Evolutionary conservation across 768 basidiomycete species (phyloP), one percentile per base, ranked within the genome.

Genomic region (Phaffia tasmanica): DNA sequence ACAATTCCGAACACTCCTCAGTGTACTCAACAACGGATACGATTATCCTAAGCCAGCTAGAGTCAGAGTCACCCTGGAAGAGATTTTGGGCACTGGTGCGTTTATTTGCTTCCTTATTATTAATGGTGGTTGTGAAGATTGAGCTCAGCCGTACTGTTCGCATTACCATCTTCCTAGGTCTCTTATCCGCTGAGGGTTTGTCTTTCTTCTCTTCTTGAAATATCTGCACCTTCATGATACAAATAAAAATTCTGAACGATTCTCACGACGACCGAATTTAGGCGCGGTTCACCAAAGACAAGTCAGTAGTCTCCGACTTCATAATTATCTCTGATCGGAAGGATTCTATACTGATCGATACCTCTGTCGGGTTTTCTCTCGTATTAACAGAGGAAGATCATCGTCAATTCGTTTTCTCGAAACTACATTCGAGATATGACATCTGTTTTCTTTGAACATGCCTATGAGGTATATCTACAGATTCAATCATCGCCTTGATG

Each of bases 31-130:
- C 54, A 56, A 62, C 7, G 66, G 42, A 0, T 57, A 67, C 27
- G 59, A 56, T 21, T 67, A 67, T 21, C 60, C 59, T 27, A 67
- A 62, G 55, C 66, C 66, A 2, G 54, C 46, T 8, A 27, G 32
- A 3, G 42, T 62, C 14, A 42, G 35, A 14, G 27, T 30, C 11
- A 42, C 30, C 46, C 54, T 67, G 14, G 48, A 50, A 48, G 46
- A 30, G 53, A 67, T 67, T 42, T 50, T 61, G 11, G 66, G 66
- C 3, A 9, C 46, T 11, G 53, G 53, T 54, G 15, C 9, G 53
- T 30, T 16, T 23, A 15, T 54, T 16, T n/a, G n/a, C 29, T 54
- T 23, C 53, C 15, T 16, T 30, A 23, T 5, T 16, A 5, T 16
- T 15, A 4, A 5, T 4, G n/a, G 4, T 11, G 11, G 15, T 54